Evolutionary conservation across 495 filamentous ascomycete species (phyloP), one percentile per base, ranked within the genome.

Genomic region (Penicillium taxi): DNA sequence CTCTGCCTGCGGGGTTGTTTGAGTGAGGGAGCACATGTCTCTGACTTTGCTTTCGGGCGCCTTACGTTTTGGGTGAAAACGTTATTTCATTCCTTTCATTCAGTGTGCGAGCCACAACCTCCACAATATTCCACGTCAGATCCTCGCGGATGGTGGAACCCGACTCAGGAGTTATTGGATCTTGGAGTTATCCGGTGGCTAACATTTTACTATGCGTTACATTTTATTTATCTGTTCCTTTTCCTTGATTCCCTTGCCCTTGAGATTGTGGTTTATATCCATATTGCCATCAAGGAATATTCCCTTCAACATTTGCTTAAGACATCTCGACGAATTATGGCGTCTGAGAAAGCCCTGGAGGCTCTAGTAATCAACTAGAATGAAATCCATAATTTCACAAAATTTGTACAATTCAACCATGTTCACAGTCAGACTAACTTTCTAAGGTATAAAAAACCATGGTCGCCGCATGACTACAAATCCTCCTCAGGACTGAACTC

Each of bases 1-100:
- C 64, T 15, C 55, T 71, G 8, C 67, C 67, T 13, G 45, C 56
- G 2, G 59, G 64, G 26, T 69, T 60, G 42, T 71, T 71, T 35
- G 41, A 46, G 35, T n/a, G n/a, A n/a, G n/a, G n/a, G n/a, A n/a
- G n/a, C n/a, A n/a, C 46, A 28, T n/a, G n/a, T n/a, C n/a, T n/a
- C n/a, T n/a, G 33, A 35, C 17, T 37, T 34, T 20, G 39, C 9
- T n/a, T n/a, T n/a, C n/a, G n/a, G n/a, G n/a, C n/a, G n/a, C n/a
- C n/a, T n/a, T n/a, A n/a, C n/a, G n/a, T n/a, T n/a, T n/a, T n/a
- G n/a, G n/a, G n/a, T n/a, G n/a, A n/a, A n/a, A n/a, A n/a, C n/a
- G n/a, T n/a, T n/a, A n/a, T n/a, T n/a, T n/a, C n/a, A n/a, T n/a
- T n/a, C n/a, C n/a, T n/a, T n/a, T n/a, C n/a, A n/a, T n/a, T n/a